Conservation (phyloP, 106 monocot species). For the Alisma plantagoaquatica region DNA sequence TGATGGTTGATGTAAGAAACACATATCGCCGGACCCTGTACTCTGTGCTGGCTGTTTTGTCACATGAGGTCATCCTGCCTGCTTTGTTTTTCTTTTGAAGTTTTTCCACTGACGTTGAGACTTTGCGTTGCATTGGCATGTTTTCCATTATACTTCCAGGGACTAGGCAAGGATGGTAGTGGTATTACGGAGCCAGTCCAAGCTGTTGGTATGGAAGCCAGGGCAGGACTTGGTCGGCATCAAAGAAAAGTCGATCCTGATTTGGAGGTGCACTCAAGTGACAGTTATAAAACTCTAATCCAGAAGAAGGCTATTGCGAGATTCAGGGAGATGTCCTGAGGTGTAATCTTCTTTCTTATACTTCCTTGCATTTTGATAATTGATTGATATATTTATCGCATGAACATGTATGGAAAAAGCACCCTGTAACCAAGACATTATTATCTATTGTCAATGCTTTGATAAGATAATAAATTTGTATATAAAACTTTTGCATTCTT, state of each 20-base stretch:
- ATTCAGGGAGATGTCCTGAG: slow-evolving; percentile 75
- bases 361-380: neutral
- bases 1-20: no score
- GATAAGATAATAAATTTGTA: no score
- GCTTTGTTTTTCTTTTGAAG: neutral
- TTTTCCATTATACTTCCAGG: slow-evolving; percentile 27
- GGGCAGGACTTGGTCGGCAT: slow-evolving; percentile 82
- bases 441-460: no score
- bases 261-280: slow-evolving; percentile 85
- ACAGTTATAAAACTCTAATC: slow-evolving; percentile 85
- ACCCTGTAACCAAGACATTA: no score
- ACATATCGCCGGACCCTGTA: no score
- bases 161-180: slow-evolving; percentile 89
- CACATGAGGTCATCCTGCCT: neutral
- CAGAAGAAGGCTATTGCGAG: slow-evolving; percentile 97
- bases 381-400: no score
- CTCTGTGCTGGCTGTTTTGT: neutral
- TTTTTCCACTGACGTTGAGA: neutral
- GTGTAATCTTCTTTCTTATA: neutral
- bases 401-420: no score
- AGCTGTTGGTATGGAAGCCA: slow-evolving; percentile 62
- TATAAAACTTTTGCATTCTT: no score
- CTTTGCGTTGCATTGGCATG: neutral
- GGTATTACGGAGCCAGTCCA: slow-evolving; percentile 93
- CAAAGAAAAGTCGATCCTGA: slow-evolving; percentile 56